Evolutionary conservation across 208 protist genomes (phyloP).

Genomic region (Herpetomonas samuelpessoai): DNA sequence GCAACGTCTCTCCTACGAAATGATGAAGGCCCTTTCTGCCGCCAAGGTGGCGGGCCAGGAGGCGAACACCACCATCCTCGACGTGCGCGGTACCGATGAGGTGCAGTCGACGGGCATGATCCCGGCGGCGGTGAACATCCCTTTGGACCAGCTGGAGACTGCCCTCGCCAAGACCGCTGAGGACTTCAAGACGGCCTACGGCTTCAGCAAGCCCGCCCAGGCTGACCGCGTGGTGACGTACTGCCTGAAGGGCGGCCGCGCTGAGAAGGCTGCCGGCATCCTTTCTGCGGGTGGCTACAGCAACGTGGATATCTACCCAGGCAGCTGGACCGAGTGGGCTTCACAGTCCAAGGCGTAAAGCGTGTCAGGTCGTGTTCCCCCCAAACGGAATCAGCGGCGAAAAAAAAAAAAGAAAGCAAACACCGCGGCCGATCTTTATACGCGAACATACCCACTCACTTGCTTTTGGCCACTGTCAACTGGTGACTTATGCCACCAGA

Average conservation of each 20-base stretch:
- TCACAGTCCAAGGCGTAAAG: conserved; percentile 31
- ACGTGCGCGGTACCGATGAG: conserved; percentile 64
- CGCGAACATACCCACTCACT: too few species aligned
- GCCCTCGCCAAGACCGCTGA: conserved; percentile 37
- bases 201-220: conserved; percentile 27
- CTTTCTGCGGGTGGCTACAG: conserved; percentile 41
- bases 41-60: conserved; percentile 36
- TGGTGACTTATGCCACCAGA: too few species aligned
- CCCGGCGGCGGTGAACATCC: conserved; percentile 49
- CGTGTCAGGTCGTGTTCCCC: too few species aligned
- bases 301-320: conserved; percentile 62
- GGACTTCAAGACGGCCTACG: conserved; percentile 43
- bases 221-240: conserved; percentile 65
- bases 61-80: conserved; percentile 40
- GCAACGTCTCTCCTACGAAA: conserved; percentile 50
- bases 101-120: conserved; percentile 44
- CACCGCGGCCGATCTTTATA: too few species aligned
- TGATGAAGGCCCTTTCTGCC: conserved; percentile 52
- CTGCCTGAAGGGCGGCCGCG: conserved; percentile 50
- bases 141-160: conserved; percentile 50
- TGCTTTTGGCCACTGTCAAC: too few species aligned
- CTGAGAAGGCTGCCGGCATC: conserved; percentile 41
- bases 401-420: too few species aligned
- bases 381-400: too few species aligned
- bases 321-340: conserved; percentile 78